A percentile compares a stretch with the other conserved stretches of the same genome.
phyloP scores from a whole-genome alignment of 108 stramenopile genomes.

The Cyclotella atomus region DNA sequence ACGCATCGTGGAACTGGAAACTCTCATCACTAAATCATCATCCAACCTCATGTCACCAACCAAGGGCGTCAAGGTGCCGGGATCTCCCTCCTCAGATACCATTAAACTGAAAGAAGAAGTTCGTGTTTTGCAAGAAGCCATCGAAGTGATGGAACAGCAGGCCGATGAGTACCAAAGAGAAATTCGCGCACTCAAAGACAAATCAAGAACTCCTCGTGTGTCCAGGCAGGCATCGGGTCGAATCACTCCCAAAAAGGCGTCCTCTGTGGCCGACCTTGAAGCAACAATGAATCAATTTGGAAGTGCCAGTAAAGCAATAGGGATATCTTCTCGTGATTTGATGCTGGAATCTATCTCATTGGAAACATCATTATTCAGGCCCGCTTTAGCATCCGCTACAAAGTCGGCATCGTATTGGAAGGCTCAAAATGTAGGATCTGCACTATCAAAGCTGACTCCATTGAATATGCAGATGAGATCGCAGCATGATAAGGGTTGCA shows the following conservation, averaged over 20 bases:
- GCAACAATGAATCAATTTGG: slow-evolving; percentile 32
- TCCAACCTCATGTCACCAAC: slow-evolving; percentile 49
- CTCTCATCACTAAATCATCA: slow-evolving; percentile 63
- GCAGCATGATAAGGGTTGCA: background rate
- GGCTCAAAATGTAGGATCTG: slow-evolving; percentile 51
- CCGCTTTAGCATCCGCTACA: slow-evolving; percentile 67
- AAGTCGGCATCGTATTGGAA: slow-evolving; percentile 81
- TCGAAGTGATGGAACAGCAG: slow-evolving; percentile 82
- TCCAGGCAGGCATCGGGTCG: slow-evolving; percentile 45
- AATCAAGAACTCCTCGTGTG: slow-evolving; percentile 53
- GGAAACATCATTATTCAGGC: slow-evolving; percentile 79
- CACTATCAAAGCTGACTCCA: slow-evolving; percentile 44
- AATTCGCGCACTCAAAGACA: slow-evolving; percentile 71
- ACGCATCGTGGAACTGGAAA: slow-evolving; percentile 72
- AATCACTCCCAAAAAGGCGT: slow-evolving; percentile 34
- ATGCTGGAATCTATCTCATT: slow-evolving; percentile 45
- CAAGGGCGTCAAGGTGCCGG: slow-evolving; percentile 42
- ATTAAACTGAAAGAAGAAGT: slow-evolving; percentile 70
- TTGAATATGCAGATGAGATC: slow-evolving; percentile 30
- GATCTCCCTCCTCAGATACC: slow-evolving; percentile 48
- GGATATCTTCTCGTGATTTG: slow-evolving; percentile 19
- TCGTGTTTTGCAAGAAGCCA: slow-evolving; percentile 72
- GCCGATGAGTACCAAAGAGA: slow-evolving; percentile 86
- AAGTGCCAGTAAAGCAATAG: slow-evolving; percentile 14
- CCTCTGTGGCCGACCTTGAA: slow-evolving; percentile 33